Evolutionary conservation across 2,329 filamentous ascomycete genomes (phyloP).

Genomic region (Chaetomium globosum): DNA sequence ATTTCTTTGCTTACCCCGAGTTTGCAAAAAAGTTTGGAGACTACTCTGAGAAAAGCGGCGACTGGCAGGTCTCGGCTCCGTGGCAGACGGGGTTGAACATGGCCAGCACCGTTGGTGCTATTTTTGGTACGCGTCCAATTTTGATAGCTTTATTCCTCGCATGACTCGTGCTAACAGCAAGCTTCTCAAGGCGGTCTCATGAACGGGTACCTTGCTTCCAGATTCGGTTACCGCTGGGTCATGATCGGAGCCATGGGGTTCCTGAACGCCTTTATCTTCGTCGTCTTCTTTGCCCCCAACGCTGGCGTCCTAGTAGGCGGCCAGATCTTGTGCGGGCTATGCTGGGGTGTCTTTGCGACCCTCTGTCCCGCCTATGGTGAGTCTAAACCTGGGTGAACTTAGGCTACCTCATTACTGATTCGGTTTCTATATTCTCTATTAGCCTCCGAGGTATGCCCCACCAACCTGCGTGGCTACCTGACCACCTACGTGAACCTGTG

Average conservation of each 20-base stretch:
- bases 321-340: constrained; percentile 51
- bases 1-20: constrained; percentile 39
- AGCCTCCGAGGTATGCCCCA: constrained; percentile 49
- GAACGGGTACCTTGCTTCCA: constrained; percentile 48
- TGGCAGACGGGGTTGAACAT: constrained; percentile 56
- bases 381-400: background rate
- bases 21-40: constrained; percentile 39
- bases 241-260: constrained; percentile 48
- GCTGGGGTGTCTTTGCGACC: constrained; percentile 53
- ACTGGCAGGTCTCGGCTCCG: constrained; percentile 48
- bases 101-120: constrained; percentile 41
- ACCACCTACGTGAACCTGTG: constrained; percentile 17
- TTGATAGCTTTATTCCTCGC: background rate
- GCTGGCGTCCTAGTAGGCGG: constrained; percentile 49
- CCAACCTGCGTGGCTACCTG: constrained; percentile 44
- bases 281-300: constrained; percentile 53
- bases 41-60: background rate
- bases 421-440: background rate
- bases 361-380: constrained; percentile 46
- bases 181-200: constrained; percentile 42
- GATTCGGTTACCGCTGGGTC: constrained; percentile 50
- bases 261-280: constrained; percentile 51
- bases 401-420: background rate
- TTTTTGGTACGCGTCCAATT: constrained; percentile 35
- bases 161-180: constrained; percentile 8